A percentile compares a stretch with the other conserved stretches of the same genome.
These are phyloP conservation scores for Ustilago shanxiensis DNA, from an alignment of 1,284 basidiomycete species.

Conservation along the genomic window DNA sequence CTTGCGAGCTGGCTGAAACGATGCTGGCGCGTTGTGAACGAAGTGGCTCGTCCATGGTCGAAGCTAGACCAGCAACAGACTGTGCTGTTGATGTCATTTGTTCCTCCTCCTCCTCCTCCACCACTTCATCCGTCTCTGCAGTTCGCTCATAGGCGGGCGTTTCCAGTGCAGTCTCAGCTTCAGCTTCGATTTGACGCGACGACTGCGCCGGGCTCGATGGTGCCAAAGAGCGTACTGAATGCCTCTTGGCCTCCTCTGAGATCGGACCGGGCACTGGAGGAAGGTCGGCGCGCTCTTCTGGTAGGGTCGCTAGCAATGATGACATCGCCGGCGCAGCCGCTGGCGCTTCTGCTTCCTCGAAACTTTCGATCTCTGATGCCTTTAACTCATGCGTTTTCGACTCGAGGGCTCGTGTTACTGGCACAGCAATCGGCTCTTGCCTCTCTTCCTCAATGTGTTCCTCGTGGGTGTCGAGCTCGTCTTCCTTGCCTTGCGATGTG, in stretches of 20 bases:
- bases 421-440: neutral
- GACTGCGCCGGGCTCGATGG: constrained; percentile 8
- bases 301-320: neutral
- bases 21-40: constrained; percentile 34
- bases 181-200: neutral
- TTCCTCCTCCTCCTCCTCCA: no score
- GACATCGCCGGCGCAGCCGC: constrained; percentile 6
- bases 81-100: neutral
- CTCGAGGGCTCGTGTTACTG: neutral
- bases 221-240: neutral
- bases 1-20: constrained; percentile 26
- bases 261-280: neutral
- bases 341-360: constrained; percentile 2
- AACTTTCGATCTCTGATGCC: neutral
- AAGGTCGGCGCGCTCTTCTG: neutral
- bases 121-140: neutral
- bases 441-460: neutral
- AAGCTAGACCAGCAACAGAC: neutral
- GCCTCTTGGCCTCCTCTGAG: neutral
- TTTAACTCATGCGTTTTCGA: neutral
- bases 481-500: constrained; percentile 4
- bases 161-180: neutral
- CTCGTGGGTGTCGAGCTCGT: neutral
- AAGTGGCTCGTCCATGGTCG: constrained; percentile 27
- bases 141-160: neutral